These are phyloP conservation scores for Penicillium glabrum DNA, from an alignment of 2,329 filamentous ascomycete species.

Conservation along the genomic window DNA sequence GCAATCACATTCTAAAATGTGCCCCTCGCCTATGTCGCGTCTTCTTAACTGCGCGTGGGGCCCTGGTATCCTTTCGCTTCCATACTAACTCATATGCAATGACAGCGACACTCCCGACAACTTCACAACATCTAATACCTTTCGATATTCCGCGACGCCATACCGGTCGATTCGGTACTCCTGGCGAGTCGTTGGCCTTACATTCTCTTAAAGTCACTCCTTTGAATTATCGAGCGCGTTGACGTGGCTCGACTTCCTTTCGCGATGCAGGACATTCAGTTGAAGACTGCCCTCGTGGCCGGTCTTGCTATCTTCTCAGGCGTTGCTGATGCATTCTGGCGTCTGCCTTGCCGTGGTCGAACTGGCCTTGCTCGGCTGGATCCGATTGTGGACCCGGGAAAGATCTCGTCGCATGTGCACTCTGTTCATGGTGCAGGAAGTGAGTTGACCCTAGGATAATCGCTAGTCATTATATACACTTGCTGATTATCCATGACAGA, in stretches of 20 bases:
- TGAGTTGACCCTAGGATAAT: slow-evolving; percentile 49
- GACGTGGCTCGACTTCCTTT: slow-evolving; percentile 12
- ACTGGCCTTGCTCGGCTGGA: slow-evolving; percentile 73
- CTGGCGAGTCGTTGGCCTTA: slow-evolving; percentile 14
- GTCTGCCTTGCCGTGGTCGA: slow-evolving; percentile 76
- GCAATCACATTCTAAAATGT: slow-evolving; percentile 9
- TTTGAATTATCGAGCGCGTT: slow-evolving; percentile 4
- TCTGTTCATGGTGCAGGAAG: slow-evolving; percentile 73
- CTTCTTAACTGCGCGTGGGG: slow-evolving; percentile 7
- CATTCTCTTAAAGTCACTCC: slow-evolving; percentile 12
- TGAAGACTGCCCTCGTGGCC: slow-evolving; percentile 24
- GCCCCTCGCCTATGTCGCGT: background rate
- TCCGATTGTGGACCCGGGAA: slow-evolving; percentile 67
- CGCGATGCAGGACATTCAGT: slow-evolving; percentile 20
- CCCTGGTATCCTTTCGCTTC: background rate
- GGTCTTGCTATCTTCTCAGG: slow-evolving; percentile 30
- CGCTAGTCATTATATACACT: background rate
- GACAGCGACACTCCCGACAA: slow-evolving; percentile 1
- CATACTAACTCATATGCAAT: slow-evolving; percentile 7
- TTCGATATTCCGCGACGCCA: slow-evolving; percentile 2
- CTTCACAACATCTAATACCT: background rate
- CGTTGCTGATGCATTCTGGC: slow-evolving; percentile 72
- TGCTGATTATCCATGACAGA: slow-evolving; percentile 49
- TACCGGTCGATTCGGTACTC: slow-evolving; percentile 21
- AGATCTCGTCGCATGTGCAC: slow-evolving; percentile 67